A percentile compares a stretch with the other conserved stretches of the same genome.
Conservation (phyloP, 2,329 filamentous ascomycete species). For the Paramyrothecium sp. region DNA sequence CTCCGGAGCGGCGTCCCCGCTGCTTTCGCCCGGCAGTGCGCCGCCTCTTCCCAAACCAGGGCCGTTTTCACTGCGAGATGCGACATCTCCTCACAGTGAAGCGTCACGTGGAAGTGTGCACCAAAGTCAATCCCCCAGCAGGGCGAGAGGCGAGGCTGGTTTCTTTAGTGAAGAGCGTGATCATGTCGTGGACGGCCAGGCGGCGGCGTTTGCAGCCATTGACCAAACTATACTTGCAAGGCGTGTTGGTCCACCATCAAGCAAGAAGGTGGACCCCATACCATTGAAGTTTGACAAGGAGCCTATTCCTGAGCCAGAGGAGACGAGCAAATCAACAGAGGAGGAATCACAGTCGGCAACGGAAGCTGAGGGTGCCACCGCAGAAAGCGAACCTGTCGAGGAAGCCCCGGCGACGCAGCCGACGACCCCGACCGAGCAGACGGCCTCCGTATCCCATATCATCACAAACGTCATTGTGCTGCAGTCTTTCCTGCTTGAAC, state of each 20-base stretch:
- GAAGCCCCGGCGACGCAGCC: conserved; percentile 14
- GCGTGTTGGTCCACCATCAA: conserved; percentile 48
- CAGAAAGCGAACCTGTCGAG: not conserved
- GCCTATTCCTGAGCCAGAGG: conserved; percentile 18
- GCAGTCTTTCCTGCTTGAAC: conserved; percentile 76
- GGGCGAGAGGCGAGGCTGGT: conserved; percentile 23
- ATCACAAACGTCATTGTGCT: conserved; percentile 77
- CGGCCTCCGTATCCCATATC: conserved; percentile 72
- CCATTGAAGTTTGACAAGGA: conserved; percentile 43
- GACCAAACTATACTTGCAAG: conserved; percentile 61
- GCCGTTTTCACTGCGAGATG: not conserved
- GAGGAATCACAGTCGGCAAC: conserved; percentile 4
- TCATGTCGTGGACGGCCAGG: conserved; percentile 44
- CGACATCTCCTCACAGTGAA: not conserved
- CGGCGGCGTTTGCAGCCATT: conserved; percentile 60
- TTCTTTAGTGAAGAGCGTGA: conserved; percentile 27
- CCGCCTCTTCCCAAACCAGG: not conserved
- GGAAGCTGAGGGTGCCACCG: not conserved
- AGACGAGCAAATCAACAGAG: conserved; percentile 17
- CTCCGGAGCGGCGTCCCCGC: conserved; percentile 18
- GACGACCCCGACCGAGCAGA: conserved; percentile 17
- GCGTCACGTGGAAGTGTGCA: conserved; percentile 7
- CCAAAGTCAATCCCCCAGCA: conserved; percentile 41
- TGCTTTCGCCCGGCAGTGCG: not conserved
- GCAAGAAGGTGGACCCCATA: conserved; percentile 40